These are phyloP conservation scores for Penicillium brasilianum DNA, from an alignment of 2,329 filamentous ascomycete genomes.

Conservation along the genomic window DNA sequence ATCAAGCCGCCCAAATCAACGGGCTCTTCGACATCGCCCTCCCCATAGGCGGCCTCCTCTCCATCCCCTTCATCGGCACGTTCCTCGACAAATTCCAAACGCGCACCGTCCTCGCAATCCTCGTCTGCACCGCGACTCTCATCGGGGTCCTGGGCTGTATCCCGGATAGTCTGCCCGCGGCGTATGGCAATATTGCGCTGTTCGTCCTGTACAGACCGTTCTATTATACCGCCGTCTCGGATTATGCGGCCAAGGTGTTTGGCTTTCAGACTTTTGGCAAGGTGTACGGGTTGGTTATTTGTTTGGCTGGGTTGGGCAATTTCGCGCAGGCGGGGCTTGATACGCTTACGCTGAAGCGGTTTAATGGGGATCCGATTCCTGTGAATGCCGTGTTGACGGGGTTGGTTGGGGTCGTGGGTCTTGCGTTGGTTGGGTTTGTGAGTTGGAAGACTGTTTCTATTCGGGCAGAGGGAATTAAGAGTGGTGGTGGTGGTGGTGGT, in stretches of 20 bases:
- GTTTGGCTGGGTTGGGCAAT: constrained; percentile 80
- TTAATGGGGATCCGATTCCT: constrained; percentile 74
- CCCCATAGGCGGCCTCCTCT: constrained; percentile 80
- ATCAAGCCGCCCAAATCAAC: constrained; percentile 72
- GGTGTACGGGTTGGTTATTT: constrained; percentile 92
- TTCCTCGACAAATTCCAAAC: constrained; percentile 80
- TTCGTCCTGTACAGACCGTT: constrained; percentile 86
- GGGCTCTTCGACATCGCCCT: constrained; percentile 85
- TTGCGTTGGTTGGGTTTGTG: constrained; percentile 70
- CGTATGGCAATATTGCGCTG: constrained; percentile 75
- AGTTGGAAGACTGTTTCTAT: constrained; percentile 51
- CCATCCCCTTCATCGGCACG: constrained; percentile 82
- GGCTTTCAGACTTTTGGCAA: constrained; percentile 90
- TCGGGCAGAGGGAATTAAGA: background rate
- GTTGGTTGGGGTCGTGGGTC: constrained; percentile 67
- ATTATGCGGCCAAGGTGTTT: constrained; percentile 90
- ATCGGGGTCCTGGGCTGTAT: constrained; percentile 80
- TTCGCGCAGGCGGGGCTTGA: constrained; percentile 83
- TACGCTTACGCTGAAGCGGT: constrained; percentile 74
- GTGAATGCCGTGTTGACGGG: constrained; percentile 73
- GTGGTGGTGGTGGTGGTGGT: background rate
- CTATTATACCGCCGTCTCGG: constrained; percentile 86
- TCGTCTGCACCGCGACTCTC: constrained; percentile 72
- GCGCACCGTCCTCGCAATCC: constrained; percentile 68
- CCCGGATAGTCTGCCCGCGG: constrained; percentile 68